phyloP scores from a whole-genome alignment of 2,329 filamentous ascomycete species.

The Chlorencoelia australis region DNA sequence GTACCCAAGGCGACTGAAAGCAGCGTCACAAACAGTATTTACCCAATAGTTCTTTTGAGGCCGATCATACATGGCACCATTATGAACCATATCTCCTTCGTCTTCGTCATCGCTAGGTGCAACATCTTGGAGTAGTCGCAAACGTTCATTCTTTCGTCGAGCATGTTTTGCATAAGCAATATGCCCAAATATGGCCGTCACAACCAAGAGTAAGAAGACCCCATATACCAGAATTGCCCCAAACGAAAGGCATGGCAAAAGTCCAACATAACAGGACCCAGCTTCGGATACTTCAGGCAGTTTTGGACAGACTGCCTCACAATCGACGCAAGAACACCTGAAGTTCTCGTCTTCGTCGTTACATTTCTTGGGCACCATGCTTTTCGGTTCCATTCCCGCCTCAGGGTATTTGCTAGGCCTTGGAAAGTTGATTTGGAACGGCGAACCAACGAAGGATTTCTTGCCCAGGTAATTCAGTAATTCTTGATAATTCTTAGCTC shows the following conservation, averaged over 20 bases:
- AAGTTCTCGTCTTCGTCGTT: constrained; percentile 81
- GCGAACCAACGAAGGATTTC: constrained; percentile 73
- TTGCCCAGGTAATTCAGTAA: constrained; percentile 89
- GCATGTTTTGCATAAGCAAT: constrained; percentile 66
- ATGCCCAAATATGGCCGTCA: constrained; percentile 60
- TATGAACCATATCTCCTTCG: constrained; percentile 74
- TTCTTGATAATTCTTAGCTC: constrained; percentile 78
- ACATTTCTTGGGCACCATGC: constrained; percentile 72
- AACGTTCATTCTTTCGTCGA: constrained; percentile 65
- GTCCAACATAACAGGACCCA: constrained; percentile 70
- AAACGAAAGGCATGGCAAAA: constrained; percentile 89
- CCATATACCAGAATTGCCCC: constrained; percentile 81
- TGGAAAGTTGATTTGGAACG: constrained; percentile 96
- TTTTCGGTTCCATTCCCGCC: constrained; percentile 58
- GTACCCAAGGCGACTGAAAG: constrained; percentile 73
- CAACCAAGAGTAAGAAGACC: constrained; percentile 57
- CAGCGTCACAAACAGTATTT: constrained; percentile 70
- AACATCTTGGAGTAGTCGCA: constrained; percentile 79
- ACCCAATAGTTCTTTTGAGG: constrained; percentile 72
- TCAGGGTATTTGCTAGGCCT: constrained; percentile 46
- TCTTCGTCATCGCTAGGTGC: constrained; percentile 86
- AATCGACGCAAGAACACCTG: constrained; percentile 90
- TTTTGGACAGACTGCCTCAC: constrained; percentile 72
- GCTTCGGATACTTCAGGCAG: constrained; percentile 64
- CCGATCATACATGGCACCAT: constrained; percentile 65